Conservation (phyloP, 805 yeast species). For the Candida broadrunensis region DNA sequence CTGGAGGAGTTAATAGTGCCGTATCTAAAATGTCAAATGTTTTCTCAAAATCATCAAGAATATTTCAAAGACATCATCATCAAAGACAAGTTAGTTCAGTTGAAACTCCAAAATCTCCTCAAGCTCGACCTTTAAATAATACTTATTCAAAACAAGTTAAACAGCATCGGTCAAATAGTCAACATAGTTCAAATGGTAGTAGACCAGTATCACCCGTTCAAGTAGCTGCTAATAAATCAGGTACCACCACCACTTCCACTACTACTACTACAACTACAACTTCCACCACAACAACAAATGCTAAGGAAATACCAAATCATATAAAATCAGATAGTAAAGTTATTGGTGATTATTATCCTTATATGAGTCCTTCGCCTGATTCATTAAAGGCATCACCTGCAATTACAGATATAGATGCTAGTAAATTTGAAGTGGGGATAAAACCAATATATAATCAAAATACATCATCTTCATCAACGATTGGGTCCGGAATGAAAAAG, state of each 20-base stretch:
- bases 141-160: conserved; percentile 32
- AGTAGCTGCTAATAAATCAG: background rate
- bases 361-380: background rate
- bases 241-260: background rate
- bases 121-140: conserved; percentile 16
- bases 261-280: background rate
- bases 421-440: background rate
- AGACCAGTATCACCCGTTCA: conserved; percentile 20
- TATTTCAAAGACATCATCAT: conserved; percentile 20
- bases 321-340: background rate
- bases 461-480: background rate
- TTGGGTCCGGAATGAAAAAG: background rate
- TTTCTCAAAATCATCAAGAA: conserved; percentile 22
- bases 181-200: conserved; percentile 7
- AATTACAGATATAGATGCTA: background rate
- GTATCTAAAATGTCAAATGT: conserved; percentile 18
- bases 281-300: background rate
- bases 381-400: background rate
- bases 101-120: conserved; percentile 8
- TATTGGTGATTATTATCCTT: background rate
- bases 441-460: background rate
- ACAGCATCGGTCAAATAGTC: conserved; percentile 28
- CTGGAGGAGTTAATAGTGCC: no score
- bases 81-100: conserved; percentile 1
- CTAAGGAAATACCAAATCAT: background rate